Evolutionary conservation across 202 grass and related monocot genomes (phyloP).

Genomic region (Panicum hallii): DNA sequence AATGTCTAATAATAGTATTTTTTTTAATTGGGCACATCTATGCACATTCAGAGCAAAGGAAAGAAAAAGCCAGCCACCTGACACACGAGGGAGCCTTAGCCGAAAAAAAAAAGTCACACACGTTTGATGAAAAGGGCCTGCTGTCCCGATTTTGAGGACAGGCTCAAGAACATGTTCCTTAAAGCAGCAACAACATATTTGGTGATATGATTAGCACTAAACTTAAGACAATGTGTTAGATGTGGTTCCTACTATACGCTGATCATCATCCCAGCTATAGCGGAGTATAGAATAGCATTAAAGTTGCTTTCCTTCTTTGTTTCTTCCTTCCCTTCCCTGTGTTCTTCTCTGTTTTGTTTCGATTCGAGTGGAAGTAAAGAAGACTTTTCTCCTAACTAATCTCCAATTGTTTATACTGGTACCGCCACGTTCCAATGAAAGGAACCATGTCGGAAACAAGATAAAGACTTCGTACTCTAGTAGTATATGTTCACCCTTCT

Average conservation of each 20-base stretch:
- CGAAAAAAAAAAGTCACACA: background rate
- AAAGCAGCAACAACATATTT: slow-evolving; percentile 59
- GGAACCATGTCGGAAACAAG: slow-evolving; percentile 34
- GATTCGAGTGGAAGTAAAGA: slow-evolving; percentile 52
- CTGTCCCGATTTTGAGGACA: slow-evolving; percentile 50
- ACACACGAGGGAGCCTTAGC: slow-evolving; percentile 34
- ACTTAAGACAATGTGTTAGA: slow-evolving; percentile 36
- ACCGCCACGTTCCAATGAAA: background rate
- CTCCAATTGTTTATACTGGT: background rate
- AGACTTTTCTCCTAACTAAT: slow-evolving; percentile 29
- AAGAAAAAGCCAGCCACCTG: background rate
- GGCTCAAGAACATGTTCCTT: slow-evolving; percentile 52
- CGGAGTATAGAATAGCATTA: slow-evolving; percentile 20
- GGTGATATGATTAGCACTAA: slow-evolving; percentile 30
- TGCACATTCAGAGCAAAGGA: background rate
- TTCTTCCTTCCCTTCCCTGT: slow-evolving; percentile 37
- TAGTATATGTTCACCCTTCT: background rate
- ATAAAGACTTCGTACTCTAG: background rate
- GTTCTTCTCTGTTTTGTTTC: slow-evolving; percentile 36
- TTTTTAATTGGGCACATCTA: slow-evolving; percentile 7
- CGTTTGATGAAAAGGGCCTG: slow-evolving; percentile 26
- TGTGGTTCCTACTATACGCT: slow-evolving; percentile 21
- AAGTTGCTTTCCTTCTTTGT: slow-evolving; percentile 40
- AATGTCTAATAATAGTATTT: background rate
- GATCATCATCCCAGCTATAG: background rate